Evolutionary conservation across 2,329 filamentous ascomycete species (phyloP).

Genomic region (Phyllosticta capitalensis): DNA sequence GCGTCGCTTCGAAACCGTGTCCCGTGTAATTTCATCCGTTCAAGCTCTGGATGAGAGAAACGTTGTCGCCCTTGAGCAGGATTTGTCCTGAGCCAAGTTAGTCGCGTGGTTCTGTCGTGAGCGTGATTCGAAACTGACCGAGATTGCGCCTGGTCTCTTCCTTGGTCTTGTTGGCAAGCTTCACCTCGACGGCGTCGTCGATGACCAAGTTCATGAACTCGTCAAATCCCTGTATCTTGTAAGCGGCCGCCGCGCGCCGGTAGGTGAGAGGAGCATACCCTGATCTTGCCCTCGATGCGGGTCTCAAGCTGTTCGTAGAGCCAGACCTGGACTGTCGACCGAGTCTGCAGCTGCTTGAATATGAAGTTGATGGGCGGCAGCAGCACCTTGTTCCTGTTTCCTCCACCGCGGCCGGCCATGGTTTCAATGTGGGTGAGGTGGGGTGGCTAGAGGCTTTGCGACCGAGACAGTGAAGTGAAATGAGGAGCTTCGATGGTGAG

Average conservation of each 20-base stretch:
- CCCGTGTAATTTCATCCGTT: not conserved
- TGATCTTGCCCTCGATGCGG: conserved; percentile 91
- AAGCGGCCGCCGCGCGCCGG: not conserved
- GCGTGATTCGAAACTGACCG: conserved; percentile 45
- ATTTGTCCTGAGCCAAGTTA: conserved; percentile 57
- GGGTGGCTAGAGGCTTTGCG: not conserved
- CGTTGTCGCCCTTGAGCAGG: conserved; percentile 79
- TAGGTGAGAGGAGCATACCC: conserved; percentile 43
- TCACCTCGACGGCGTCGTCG: conserved; percentile 91
- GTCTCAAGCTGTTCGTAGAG: conserved; percentile 92
- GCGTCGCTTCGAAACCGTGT: not conserved
- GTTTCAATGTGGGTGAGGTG: conserved; percentile 14
- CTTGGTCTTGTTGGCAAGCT: conserved; percentile 67
- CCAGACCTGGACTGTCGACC: conserved; percentile 87
- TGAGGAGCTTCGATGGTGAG: not conserved
- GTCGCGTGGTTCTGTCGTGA: not conserved
- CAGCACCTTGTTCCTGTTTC: conserved; percentile 52
- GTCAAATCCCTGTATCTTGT: conserved; percentile 67
- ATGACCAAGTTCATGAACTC: conserved; percentile 99
- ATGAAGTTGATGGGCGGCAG: conserved; percentile 79
- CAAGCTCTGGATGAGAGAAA: conserved; percentile 60
- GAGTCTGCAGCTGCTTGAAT: conserved; percentile 81
- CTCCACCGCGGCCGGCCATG: conserved; percentile 48
- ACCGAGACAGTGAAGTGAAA: not conserved
- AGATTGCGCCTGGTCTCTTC: conserved; percentile 69